Base-by-base conservation (phyloP, 768 basidiomycete species). In the Postia placenta region DNA sequence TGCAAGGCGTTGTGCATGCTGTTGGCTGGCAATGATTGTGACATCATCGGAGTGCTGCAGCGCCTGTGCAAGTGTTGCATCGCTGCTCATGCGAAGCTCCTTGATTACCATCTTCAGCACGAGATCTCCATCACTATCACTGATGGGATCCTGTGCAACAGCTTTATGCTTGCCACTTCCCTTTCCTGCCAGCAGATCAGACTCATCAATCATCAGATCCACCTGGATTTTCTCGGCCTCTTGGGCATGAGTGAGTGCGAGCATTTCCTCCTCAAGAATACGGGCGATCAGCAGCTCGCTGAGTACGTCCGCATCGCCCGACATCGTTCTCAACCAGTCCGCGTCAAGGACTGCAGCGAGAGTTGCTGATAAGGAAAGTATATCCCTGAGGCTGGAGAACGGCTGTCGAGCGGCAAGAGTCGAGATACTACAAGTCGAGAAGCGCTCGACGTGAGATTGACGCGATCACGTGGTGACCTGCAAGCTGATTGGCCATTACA, bases 1-100 rank as follows among this genome's bases (percentile, higher is more conserved):
- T 7, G 67, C 67, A n/a, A 69, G 49, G 45, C 57, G 66, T 47
- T 64, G 67, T n/a, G 70, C 69, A 42, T 63, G 65, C 39, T 70
- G 69, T 39, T 49, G 45, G 36, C 65, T 64, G 11, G 61, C 59
- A 5, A 60, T 54, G 26, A 58, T 47, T 15, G 51, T 46, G 11
- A 61, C 54, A 35, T 63, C 62, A 9, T 56, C 55, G n/a, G 60
- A 52, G 19, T 56, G 48, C 48, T 72, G 68, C 30, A 70, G 26
- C 1, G 60, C 47, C 46, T 67, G 66, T 1, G 68, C 70, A 46
- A 61, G 61, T 0, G 61, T 55, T 0, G 64, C 60, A 46, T 72
- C 70, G 24, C 64, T 61, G 40, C 49, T 60, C 12, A 60, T 25
- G 25, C 53, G 49, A 2, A 66, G 59, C 41, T 69, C 67, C 4